Evolutionary conservation across 1,284 basidiomycete genomes (phyloP).

Genomic region (Leccinum holopus): DNA sequence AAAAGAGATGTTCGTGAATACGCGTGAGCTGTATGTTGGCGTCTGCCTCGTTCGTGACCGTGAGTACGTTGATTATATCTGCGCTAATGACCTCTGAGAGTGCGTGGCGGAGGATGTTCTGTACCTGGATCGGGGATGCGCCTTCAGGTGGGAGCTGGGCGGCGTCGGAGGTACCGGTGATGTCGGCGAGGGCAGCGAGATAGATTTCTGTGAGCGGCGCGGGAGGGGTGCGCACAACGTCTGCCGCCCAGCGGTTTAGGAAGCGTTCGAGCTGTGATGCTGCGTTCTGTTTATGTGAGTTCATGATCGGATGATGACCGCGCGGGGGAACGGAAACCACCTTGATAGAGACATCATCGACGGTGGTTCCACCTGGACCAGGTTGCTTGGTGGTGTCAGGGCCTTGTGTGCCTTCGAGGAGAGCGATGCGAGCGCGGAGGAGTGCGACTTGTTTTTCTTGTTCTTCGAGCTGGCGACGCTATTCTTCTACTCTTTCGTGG

Average conservation of each 20-base stretch:
- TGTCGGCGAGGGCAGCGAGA: conserved; percentile 58
- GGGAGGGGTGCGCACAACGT: conserved; percentile 60
- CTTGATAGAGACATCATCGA: conserved; percentile 84
- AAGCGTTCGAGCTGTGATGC: conserved; percentile 75
- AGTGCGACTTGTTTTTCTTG: conserved; percentile 78
- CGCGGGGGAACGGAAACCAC: conserved; percentile 37
- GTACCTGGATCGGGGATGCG: conserved; percentile 64
- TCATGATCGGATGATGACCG: not conserved
- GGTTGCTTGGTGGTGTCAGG: not conserved
- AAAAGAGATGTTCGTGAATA: conserved; percentile 81
- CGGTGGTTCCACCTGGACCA: conserved; percentile 51
- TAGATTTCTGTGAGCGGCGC: conserved; percentile 53
- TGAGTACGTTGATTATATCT: conserved; percentile 76
- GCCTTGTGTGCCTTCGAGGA: conserved; percentile 59
- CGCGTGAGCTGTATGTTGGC: conserved; percentile 77
- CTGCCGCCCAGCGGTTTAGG: conserved; percentile 81
- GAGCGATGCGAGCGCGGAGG: conserved; percentile 64
- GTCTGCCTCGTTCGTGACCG: conserved; percentile 74
- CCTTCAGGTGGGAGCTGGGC: conserved; percentile 36
- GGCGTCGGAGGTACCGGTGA: conserved; percentile 44
- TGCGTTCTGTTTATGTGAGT: conserved; percentile 46
- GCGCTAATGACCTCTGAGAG: conserved; percentile 75
- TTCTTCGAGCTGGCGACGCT: conserved; percentile 72
- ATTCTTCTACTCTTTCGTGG: conserved; percentile 82
- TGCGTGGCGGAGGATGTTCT: conserved; percentile 73